Conservation (phyloP, 352 stramenopile genomes). For the Phytopythium montanum region DNA sequence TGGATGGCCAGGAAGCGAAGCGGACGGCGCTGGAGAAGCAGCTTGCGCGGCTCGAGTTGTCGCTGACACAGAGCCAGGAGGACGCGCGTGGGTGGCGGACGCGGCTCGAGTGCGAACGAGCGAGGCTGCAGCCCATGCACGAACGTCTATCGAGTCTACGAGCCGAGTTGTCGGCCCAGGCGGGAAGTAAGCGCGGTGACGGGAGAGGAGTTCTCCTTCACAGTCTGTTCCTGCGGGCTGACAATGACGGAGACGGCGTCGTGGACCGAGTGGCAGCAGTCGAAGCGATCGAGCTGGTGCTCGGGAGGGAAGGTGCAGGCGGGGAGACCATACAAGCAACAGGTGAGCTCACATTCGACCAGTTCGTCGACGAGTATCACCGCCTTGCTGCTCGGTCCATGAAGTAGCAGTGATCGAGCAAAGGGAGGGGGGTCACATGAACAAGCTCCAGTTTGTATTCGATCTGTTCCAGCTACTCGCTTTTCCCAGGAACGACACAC, state of each 20-base stretch:
- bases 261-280: constrained; percentile 18
- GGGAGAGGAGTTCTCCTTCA: constrained; percentile 22
- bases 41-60: constrained; percentile 32
- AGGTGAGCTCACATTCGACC: constrained; percentile 15
- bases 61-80: constrained; percentile 26
- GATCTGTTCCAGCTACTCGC: constrained; percentile 1
- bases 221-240: constrained; percentile 24
- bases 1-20: background rate
- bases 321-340: background rate
- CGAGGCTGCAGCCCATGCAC: constrained; percentile 33
- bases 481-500: background rate
- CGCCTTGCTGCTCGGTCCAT: background rate
- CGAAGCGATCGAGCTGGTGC: constrained; percentile 24
- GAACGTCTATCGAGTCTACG: constrained; percentile 25
- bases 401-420: background rate
- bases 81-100: constrained; percentile 40
- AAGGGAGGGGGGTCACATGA: background rate
- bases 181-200: background rate
- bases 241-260: constrained; percentile 11
- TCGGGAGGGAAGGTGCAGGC: constrained; percentile 7
- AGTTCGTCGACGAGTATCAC: constrained; percentile 23
- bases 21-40: constrained; percentile 43
- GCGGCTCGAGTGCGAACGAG: constrained; percentile 42
- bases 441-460: background rate
- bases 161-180: constrained; percentile 13